Evolutionary conservation across 208 protist species (phyloP).

Genomic region (Blastocrithidia nonstop): DNA sequence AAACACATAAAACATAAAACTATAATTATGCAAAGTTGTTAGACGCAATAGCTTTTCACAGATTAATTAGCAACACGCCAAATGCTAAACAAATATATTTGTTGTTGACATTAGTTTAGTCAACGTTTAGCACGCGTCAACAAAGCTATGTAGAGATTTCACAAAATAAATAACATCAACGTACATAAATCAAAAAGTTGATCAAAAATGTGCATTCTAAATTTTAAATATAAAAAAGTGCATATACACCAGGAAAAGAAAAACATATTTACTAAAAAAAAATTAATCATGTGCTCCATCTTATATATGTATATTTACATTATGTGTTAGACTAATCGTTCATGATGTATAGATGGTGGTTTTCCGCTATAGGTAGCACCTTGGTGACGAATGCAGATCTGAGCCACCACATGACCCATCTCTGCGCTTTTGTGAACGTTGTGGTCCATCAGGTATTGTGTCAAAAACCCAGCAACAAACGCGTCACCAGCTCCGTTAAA

Average conservation of each 20-base stretch:
- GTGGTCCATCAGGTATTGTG: constrained; percentile 32
- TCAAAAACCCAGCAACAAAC: constrained; percentile 95
- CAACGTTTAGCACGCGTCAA: not conserved
- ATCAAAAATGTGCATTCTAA: not conserved
- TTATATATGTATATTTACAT: not conserved
- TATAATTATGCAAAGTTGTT: no score
- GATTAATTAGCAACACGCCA: no score
- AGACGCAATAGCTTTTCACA: no score
- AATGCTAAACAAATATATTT: no score
- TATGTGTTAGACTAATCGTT: not conserved
- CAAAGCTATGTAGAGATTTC: not conserved
- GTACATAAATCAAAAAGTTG: not conserved
- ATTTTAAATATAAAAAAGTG: not conserved
- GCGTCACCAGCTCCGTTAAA: constrained; percentile 94
- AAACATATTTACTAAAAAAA: not conserved
- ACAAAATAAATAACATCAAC: not conserved
- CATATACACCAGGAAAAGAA: not conserved
- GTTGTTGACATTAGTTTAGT: not conserved
- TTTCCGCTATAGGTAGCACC: constrained; percentile 57
- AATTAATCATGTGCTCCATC: not conserved
- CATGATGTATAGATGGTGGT: constrained; percentile 17
- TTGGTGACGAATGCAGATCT: constrained; percentile 79
- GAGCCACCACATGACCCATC: constrained; percentile 60
- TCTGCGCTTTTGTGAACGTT: constrained; percentile 36
- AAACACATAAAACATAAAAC: no score